A percentile compares a stretch with the other conserved stretches of the same genome.
These are phyloP conservation scores for Stevia rebaudiana DNA, from an alignment of 140 eudicot species.

Conservation along the genomic window DNA sequence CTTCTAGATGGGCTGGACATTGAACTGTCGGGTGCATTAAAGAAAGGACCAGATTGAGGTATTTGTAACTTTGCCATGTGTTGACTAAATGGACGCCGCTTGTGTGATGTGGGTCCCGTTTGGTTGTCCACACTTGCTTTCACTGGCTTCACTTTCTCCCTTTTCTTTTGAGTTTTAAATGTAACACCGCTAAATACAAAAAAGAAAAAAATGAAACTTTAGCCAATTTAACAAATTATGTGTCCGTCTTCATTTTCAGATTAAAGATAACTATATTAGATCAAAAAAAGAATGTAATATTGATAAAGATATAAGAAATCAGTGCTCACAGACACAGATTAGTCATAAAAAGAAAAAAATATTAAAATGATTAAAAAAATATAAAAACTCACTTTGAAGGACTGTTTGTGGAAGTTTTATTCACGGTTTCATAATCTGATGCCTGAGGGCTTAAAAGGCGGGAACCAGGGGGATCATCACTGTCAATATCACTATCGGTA, in stretches of 20 bases:
- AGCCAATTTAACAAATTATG: neutral
- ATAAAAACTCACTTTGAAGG: constrained; percentile 59
- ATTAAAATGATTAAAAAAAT: neutral
- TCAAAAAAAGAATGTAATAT: neutral
- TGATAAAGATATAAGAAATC: neutral
- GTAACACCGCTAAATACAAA: constrained; percentile 12
- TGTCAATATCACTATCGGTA: constrained; percentile 44
- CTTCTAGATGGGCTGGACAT: constrained; percentile 95
- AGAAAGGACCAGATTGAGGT: constrained; percentile 55
- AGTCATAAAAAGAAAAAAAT: neutral
- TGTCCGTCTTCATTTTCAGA: neutral
- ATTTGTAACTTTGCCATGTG: constrained; percentile 65
- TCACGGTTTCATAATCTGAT: constrained; percentile 55
- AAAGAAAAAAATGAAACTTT: neutral
- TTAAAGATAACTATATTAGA: neutral
- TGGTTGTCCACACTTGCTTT: constrained; percentile 34
- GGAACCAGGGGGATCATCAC: constrained; percentile 62
- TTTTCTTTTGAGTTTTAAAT: constrained; percentile 29
- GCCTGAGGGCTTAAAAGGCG: constrained; percentile 69
- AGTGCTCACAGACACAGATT: neutral
- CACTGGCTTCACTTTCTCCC: constrained; percentile 35
- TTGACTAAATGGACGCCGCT: constrained; percentile 36
- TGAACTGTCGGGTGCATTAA: constrained; percentile 86
- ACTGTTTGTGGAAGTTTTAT: constrained; percentile 48
- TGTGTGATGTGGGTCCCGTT: constrained; percentile 40